A percentile compares a stretch with the other conserved stretches of the same genome.
phyloP scores from a whole-genome alignment of 1,139 yeast species.

The Zygotorulaspora mrakii region DNA sequence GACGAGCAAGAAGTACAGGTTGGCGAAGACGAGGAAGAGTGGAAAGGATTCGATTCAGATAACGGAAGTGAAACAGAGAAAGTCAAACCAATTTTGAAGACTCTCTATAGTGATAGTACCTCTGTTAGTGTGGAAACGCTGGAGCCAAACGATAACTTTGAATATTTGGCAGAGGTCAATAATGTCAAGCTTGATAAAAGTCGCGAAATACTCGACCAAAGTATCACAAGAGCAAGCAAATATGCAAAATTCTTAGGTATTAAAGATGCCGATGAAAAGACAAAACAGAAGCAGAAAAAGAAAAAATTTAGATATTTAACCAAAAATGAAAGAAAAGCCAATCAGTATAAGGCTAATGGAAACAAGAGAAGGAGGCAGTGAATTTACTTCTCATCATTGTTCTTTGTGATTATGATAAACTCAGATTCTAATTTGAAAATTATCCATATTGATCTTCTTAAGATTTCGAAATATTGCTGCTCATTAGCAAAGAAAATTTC shows the following conservation, averaged over 20 bases:
- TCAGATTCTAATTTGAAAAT: slow-evolving; percentile 80
- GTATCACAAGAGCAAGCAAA: slow-evolving; percentile 66
- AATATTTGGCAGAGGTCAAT: slow-evolving; percentile 56
- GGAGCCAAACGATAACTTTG: slow-evolving; percentile 52
- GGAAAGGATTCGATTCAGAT: slow-evolving; percentile 43
- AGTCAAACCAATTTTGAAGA: slow-evolving; percentile 43
- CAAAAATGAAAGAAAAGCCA: slow-evolving; percentile 69
- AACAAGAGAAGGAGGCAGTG: slow-evolving; percentile 37
- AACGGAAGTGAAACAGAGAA: slow-evolving; percentile 28
- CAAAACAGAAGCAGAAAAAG: slow-evolving; percentile 46
- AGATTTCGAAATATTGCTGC: slow-evolving; percentile 67
- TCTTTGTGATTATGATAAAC: slow-evolving; percentile 29
- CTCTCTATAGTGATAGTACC: slow-evolving; percentile 44
- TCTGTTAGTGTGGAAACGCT: slow-evolving; percentile 56
- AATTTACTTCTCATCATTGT: slow-evolving; percentile 6
- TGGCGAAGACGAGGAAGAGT: slow-evolving; percentile 32
- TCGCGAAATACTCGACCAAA: slow-evolving; percentile 56
- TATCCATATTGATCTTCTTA: slow-evolving; percentile 88
- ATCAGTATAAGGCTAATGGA: slow-evolving; percentile 52
- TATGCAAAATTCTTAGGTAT: slow-evolving; percentile 62
- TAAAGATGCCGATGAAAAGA: slow-evolving; percentile 40
- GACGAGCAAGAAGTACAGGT: slow-evolving; percentile 35
- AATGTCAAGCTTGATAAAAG: slow-evolving; percentile 61
- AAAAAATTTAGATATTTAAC: slow-evolving; percentile 85
- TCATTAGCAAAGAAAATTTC: slow-evolving; percentile 48